Evolutionary conservation across 805 yeast genomes (phyloP), one percentile per base, ranked within the genome.

Genomic region (Yamadazyma insecticola): DNA sequence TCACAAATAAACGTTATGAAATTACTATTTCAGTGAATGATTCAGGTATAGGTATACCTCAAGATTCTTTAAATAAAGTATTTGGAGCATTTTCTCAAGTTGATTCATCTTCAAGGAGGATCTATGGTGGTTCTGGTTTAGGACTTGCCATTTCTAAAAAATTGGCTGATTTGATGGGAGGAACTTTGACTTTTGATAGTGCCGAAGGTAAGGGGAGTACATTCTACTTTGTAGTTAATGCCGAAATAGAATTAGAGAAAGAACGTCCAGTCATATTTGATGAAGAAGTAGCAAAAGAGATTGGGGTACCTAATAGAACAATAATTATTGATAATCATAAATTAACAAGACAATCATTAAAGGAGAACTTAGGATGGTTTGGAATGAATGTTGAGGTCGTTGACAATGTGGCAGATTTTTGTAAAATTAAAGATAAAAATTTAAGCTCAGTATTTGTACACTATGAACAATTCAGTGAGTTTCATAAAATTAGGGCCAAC

Each of bases 51-150:
- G 78, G 78, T 1, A 72, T 74, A 19, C 72, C 75, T 2, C 51
- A 53, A 21, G 60, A 52, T 26, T 59, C 72, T 4, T 47, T 60
- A n/a, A 48, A 53, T 24, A 70, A 67, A 47, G 67, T 72, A 4
- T 72, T 72, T 45, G 65, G 72, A 5, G 74, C 75, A 4, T 72
- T 72, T 40, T 64, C 72, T 24, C 78, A 73, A 50, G 76, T 70
- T n/a, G 78, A 72, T 44, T 74, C 74, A 3, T 67, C 75, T 7
- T 62, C 76, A 1, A 53, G 72, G 35, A 47, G 78, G 37, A 66
- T 55, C 8, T 67, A 61, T 50, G 78, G 78, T 3, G 78, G 78
- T 3, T 60, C 76, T 0, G 76, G 76, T 1, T 47, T 70, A 7
- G 76, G 76, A 0, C 48, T 70, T 23, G 71, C 74, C 1, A 70